Percentiles rank a stretch among this genome's conserved stretches.
phyloP scores from a whole-genome alignment of 1,284 basidiomycete genomes.

The Puccinia triticina region DNA sequence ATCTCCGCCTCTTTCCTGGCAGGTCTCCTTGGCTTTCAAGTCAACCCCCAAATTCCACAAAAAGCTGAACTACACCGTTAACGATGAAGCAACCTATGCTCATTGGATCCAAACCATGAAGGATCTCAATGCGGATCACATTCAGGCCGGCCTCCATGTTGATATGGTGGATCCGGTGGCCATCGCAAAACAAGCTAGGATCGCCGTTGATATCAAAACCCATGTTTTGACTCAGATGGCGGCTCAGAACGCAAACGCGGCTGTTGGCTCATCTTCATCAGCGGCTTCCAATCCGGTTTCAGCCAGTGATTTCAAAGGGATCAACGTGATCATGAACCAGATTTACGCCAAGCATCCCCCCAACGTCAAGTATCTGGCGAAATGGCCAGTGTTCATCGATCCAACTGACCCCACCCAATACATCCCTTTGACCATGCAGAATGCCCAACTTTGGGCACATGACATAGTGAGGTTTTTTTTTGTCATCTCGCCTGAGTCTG shows the following conservation, averaged over 20 bases:
- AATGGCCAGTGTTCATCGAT: not conserved
- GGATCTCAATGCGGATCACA: not conserved
- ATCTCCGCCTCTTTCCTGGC: not conserved
- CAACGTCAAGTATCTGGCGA: not conserved
- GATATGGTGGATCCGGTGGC: not conserved
- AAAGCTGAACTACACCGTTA: not conserved
- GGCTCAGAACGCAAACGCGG: not conserved
- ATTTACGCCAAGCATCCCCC: not conserved
- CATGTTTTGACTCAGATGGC: not conserved
- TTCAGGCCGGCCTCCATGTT: not conserved
- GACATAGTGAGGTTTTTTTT: not conserved
- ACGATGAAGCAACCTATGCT: not conserved
- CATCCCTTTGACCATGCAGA: constrained; percentile 2
- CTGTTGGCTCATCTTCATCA: not conserved
- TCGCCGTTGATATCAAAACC: not conserved
- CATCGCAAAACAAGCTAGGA: not conserved
- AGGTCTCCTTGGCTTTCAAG: not conserved
- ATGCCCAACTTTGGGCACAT: too few species aligned
- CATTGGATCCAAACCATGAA: too few species aligned
- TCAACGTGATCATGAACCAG: not conserved
- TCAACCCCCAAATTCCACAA: not conserved
- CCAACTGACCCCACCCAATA: not conserved
- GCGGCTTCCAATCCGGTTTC: not conserved
- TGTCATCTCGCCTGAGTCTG: too few species aligned
- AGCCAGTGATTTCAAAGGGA: not conserved